Percentiles rank a stretch among this genome's conserved stretches.
phyloP scores from a whole-genome alignment of 1,139 yeast species.

The Pichia sp. region DNA sequence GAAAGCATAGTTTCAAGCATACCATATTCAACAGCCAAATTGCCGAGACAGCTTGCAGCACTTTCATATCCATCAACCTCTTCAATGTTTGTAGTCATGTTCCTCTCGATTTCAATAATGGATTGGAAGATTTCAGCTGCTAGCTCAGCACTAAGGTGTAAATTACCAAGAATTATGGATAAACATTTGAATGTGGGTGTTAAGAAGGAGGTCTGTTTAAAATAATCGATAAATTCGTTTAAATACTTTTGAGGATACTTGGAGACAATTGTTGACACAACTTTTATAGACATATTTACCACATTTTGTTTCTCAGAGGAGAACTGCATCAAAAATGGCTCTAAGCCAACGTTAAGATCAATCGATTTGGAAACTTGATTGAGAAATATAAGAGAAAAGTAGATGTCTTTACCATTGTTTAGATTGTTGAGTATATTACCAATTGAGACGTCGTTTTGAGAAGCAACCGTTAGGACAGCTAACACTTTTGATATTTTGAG shows the following conservation, averaged over 20 bases:
- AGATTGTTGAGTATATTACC: slow-evolving; percentile 35
- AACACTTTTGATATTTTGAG: slow-evolving; percentile 35
- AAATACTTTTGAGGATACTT: slow-evolving; percentile 38
- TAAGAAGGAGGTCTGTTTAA: slow-evolving; percentile 20
- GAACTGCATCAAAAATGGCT: slow-evolving; percentile 35
- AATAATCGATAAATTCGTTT: slow-evolving; percentile 33
- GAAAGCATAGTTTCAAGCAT: slow-evolving; percentile 18
- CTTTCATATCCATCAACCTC: slow-evolving; percentile 32
- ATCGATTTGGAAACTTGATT: slow-evolving; percentile 45
- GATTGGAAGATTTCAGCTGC: slow-evolving; percentile 28
- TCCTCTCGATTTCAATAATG: slow-evolving; percentile 22
- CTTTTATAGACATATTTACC: slow-evolving; percentile 46
- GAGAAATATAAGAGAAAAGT: slow-evolving; percentile 38
- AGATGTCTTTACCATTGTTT: slow-evolving; percentile 27
- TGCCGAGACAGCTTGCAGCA: slow-evolving; percentile 37
- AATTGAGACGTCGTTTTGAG: slow-evolving; percentile 34
- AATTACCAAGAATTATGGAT: slow-evolving; percentile 36
- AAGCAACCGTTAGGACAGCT: slow-evolving; percentile 40
- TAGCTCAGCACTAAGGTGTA: slow-evolving; percentile 19
- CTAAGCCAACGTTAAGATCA: slow-evolving; percentile 32
- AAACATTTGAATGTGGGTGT: slow-evolving; percentile 35
- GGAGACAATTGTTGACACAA: slow-evolving; percentile 50
- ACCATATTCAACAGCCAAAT: slow-evolving; percentile 28
- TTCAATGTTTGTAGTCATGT: slow-evolving; percentile 10
- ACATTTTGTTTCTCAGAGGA: slow-evolving; percentile 37